Base-by-base conservation (phyloP, 805 yeast species). In the Cyberlindnera mycetangii region DNA sequence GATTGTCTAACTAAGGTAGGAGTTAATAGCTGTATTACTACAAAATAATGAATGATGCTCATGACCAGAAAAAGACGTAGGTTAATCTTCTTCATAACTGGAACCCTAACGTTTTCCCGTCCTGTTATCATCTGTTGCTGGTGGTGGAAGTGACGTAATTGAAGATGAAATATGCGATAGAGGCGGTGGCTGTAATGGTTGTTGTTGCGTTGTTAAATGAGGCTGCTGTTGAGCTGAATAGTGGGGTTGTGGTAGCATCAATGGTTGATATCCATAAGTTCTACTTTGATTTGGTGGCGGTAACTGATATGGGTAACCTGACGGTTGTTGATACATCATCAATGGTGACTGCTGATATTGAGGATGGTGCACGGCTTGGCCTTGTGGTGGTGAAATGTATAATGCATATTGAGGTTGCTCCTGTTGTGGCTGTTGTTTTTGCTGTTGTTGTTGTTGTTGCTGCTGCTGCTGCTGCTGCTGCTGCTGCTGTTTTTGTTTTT, bases 221-320 rank as follows among this genome's bases (percentile, higher is more conserved):
- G 7, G 25, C 10, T 22, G 25, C 10, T 22, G 34, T 15, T 5
- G 14, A 20, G 34, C 11, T 10, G 17, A n/a, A 7, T 17, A 9
- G n/a, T 17, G 18, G 15, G 25, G 37, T 25, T 33, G 37, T 33
- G 37, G 37, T 11, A 34, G 16, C 28, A 34, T 21, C 24, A 34
- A 21, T 34, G 17, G 32, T n/a, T 30, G 32, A 10, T 30, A 30
- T 15, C 17, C 16, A 8, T 12, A 18, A 7, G 7, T 4, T 20
- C n/a, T n/a, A n/a, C n/a, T n/a, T n/a, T n/a, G n/a, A n/a, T n/a
- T 11, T 35, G 38, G 32, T 25, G 32, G 32, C n/a, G 22, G 39
- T 5, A 37, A 11, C 4, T 27, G 39, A 14, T 27, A 27, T 3
- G 17, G 24, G 14, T 37, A 37, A 18, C 10, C 14, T 21, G 19